A percentile compares a stretch with the other conserved stretches of the same genome.
Evolutionary conservation across 129 eudicot genomes (phyloP).

Genomic region (Artemisia annua): DNA sequence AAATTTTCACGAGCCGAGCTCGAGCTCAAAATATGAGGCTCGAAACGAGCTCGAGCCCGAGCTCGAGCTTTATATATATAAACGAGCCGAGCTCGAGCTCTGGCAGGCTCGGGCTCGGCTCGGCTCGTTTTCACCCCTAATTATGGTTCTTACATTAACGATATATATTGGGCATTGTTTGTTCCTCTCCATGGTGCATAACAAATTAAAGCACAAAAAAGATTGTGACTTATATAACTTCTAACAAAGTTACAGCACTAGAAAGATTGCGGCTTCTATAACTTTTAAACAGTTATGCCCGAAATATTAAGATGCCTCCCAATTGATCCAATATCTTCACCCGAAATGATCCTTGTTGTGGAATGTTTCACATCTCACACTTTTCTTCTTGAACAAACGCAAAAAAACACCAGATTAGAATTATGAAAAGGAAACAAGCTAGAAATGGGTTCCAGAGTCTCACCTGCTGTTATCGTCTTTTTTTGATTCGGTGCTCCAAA

Average conservation of each 20-base stretch:
- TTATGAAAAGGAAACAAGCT: background rate
- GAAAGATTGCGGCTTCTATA: constrained; percentile 21
- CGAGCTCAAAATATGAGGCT: no score
- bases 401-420: constrained; percentile 9
- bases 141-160: no score
- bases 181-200: constrained; percentile 16
- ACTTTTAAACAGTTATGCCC: constrained; percentile 6
- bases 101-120: no score
- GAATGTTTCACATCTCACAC: constrained; percentile 6
- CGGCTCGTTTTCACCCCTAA: no score
- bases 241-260: constrained; percentile 20
- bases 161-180: no score
- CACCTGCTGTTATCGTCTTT: constrained; percentile 46
- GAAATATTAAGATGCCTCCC: constrained; percentile 8
- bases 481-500: constrained; percentile 61
- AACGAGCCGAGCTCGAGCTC: no score
- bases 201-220: constrained; percentile 24
- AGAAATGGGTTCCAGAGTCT: constrained; percentile 18
- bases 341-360: background rate
- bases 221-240: constrained; percentile 14
- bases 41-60: no score
- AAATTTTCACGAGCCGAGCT: no score
- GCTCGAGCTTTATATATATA: no score
- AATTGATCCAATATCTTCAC: constrained; percentile 12
- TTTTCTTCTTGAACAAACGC: constrained; percentile 20